A percentile compares a stretch with the other conserved stretches of the same genome.
Evolutionary conservation across 345 rosid species (phyloP).

Genomic region (Aegle marmelos): DNA sequence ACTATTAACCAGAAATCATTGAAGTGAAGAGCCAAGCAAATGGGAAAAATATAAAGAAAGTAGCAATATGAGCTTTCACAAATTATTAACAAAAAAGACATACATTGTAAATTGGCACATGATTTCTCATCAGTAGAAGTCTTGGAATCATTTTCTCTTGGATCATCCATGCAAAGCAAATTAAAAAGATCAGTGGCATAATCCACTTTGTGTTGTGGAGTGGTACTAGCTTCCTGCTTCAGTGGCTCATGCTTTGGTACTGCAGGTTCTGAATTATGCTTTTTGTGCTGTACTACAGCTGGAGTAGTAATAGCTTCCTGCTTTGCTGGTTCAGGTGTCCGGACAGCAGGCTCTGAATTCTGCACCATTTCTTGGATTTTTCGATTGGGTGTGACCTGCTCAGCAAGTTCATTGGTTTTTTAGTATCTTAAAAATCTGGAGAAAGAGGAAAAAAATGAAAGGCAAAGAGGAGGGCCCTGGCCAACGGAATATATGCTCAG

Average conservation of each 20-base stretch:
- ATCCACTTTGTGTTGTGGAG: slow-evolving; percentile 45
- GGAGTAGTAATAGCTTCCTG: slow-evolving; percentile 27
- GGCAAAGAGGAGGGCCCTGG: neutral
- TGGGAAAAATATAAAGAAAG: neutral
- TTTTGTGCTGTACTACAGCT: slow-evolving; percentile 28
- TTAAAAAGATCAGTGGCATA: slow-evolving; percentile 68
- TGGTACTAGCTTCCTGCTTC: slow-evolving; percentile 25
- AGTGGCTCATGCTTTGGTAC: slow-evolving; percentile 19
- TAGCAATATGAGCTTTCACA: neutral
- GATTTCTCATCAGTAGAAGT: slow-evolving; percentile 10
- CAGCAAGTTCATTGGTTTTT: slow-evolving; percentile 4
- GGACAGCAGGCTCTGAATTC: slow-evolving; percentile 27
- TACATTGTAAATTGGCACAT: slow-evolving; percentile 26
- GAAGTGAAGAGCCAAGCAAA: neutral
- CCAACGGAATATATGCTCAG: neutral
- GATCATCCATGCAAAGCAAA: slow-evolving; percentile 50
- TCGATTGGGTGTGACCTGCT: slow-evolving; percentile 31
- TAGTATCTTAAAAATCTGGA: neutral
- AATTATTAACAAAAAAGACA: slow-evolving; percentile 10
- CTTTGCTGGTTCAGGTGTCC: slow-evolving; percentile 21
- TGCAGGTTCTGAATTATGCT: slow-evolving; percentile 24
- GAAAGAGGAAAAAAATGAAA: neutral
- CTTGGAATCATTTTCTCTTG: slow-evolving; percentile 27
- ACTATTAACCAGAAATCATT: neutral
- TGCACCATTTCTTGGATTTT: slow-evolving; percentile 25